A percentile compares a stretch with the other conserved stretches of the same genome.
Evolutionary conservation across 495 filamentous ascomycete species (phyloP).

Genomic region (Penicillium tannophilum): DNA sequence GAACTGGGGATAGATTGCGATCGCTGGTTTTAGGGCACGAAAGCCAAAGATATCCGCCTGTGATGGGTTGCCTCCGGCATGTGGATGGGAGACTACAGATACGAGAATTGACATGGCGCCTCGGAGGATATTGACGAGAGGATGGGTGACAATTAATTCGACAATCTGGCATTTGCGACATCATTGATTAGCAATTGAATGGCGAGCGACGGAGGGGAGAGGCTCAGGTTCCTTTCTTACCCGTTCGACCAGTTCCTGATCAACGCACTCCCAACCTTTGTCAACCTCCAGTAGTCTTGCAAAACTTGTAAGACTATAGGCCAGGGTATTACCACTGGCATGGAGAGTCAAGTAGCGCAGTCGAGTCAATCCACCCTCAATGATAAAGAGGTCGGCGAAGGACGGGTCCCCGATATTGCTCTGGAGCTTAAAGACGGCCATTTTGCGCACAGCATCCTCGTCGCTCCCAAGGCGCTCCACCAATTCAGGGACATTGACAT

Average conservation of each 20-base stretch:
- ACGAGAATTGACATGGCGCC: constrained; percentile 97
- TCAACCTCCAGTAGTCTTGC: constrained; percentile 88
- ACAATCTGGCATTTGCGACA: constrained; percentile 62
- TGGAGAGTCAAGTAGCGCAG: constrained; percentile 80
- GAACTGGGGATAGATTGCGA: constrained; percentile 88
- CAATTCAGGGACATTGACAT: constrained; percentile 63
- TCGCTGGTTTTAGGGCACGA: constrained; percentile 86
- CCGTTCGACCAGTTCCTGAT: constrained; percentile 66
- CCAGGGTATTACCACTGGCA: constrained; percentile 88
- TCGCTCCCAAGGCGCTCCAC: constrained; percentile 70
- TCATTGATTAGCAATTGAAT: background rate
- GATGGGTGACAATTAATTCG: constrained; percentile 91
- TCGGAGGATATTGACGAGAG: constrained; percentile 93
- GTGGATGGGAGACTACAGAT: constrained; percentile 84
- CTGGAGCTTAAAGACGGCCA: constrained; percentile 98
- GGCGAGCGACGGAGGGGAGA: background rate
- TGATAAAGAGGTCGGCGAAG: constrained; percentile 95
- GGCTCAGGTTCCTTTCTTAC: constrained; percentile 33
- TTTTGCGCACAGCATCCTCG: constrained; percentile 94
- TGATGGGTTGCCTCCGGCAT: constrained; percentile 42
- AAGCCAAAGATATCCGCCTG: constrained; percentile 73
- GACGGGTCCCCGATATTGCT: constrained; percentile 91
- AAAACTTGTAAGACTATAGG: constrained; percentile 89
- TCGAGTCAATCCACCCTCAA: constrained; percentile 78
- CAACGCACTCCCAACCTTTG: constrained; percentile 90